These are phyloP conservation scores for Trypanosoma lewisi DNA, from an alignment of 208 protist genomes.

Conservation along the genomic window DNA sequence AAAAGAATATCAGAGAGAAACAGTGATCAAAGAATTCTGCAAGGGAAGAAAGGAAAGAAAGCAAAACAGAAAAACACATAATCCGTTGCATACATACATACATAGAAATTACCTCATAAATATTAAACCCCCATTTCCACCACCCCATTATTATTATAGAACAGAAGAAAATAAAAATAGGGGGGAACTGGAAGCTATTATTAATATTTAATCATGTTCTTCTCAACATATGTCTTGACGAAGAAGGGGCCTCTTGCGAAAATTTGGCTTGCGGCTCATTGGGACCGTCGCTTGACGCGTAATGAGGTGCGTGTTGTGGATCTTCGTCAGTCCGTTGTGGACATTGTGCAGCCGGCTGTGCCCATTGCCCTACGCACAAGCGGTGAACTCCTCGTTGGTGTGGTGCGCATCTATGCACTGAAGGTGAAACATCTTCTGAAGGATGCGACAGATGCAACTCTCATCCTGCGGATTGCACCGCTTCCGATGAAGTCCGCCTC, in stretches of 20 bases:
- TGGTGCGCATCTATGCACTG: conserved; percentile 95
- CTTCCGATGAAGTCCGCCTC: conserved; percentile 5
- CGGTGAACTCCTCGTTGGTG: conserved; percentile 95
- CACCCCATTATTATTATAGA: too few species aligned
- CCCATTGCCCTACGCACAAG: conserved; percentile 95
- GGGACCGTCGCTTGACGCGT: conserved; percentile 94
- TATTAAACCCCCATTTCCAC: neutral
- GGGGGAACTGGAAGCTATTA: neutral
- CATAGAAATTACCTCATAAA: neutral
- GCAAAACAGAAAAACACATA: too few species aligned
- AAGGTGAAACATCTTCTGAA: conserved; percentile 92
- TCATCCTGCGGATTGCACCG: conserved; percentile 63
- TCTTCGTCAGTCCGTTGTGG: conserved; percentile 86
- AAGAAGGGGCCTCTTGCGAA: conserved; percentile 95
- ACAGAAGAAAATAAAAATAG: conserved; percentile 4
- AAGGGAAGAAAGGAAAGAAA: too few species aligned
- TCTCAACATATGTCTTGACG: conserved; percentile 95
- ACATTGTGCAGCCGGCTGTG: conserved; percentile 93
- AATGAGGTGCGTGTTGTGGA: conserved; percentile 90
- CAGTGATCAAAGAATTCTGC: too few species aligned
- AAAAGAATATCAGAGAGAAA: too few species aligned
- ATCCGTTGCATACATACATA: conserved; percentile 6
- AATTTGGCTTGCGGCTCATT: conserved; percentile 97
- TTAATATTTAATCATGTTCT: conserved; percentile 91
- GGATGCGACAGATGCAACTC: conserved; percentile 82